Conservation (phyloP, 2,329 filamentous ascomycete species). For the Xylariaceae sp. region DNA sequence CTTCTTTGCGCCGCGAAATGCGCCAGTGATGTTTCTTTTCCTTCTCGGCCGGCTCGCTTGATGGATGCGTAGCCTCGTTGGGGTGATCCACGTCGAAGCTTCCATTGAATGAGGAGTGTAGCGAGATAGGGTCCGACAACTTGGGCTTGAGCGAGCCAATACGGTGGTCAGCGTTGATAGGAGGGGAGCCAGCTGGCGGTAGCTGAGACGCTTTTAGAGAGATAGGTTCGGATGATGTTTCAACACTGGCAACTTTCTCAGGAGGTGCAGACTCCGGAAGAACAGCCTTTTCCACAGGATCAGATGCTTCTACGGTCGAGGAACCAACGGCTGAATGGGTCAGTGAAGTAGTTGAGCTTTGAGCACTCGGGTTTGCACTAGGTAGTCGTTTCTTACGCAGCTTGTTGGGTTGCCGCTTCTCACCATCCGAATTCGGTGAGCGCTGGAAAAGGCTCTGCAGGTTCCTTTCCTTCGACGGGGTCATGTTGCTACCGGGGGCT, state of each 20-base stretch:
- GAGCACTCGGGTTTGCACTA: constrained; percentile 76
- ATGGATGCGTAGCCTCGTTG: constrained; percentile 46
- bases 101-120: constrained; percentile 73
- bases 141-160: constrained; percentile 53
- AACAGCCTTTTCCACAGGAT: constrained; percentile 40
- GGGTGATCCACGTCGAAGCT: constrained; percentile 72
- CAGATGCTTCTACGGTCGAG: constrained; percentile 40
- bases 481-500: constrained; percentile 39
- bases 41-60: constrained; percentile 48
- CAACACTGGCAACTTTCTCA: constrained; percentile 24
- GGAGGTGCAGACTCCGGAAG: constrained; percentile 19
- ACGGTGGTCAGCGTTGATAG: constrained; percentile 40
- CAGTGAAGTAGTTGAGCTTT: constrained; percentile 80
- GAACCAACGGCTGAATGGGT: constrained; percentile 42
- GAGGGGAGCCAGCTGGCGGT: constrained; percentile 37
- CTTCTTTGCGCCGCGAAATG: constrained; percentile 62
- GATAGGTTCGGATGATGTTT: constrained; percentile 41
- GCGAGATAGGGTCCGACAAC: constrained; percentile 68
- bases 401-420: constrained; percentile 77
- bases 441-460: constrained; percentile 66
- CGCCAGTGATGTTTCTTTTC: constrained; percentile 68
- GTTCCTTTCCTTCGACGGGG: constrained; percentile 60
- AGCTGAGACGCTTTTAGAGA: constrained; percentile 41
- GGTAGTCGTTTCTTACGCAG: constrained; percentile 79
- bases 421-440: constrained; percentile 56